These are phyloP conservation scores for Ceratorhiza oryzae-sativae DNA, from an alignment of 1,284 basidiomycete species.

Conservation along the genomic window DNA sequence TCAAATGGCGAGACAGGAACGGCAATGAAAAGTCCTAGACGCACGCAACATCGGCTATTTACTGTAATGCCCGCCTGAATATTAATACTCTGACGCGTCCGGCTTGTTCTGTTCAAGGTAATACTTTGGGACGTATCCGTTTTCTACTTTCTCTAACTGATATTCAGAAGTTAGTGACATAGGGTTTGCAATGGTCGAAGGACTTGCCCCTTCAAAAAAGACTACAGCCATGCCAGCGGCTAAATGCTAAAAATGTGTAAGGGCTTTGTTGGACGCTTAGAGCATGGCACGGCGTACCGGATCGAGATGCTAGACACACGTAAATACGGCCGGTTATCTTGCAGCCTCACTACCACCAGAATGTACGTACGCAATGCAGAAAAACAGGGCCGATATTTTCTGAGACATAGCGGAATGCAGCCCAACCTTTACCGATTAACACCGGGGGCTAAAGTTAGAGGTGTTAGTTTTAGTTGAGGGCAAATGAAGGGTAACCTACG, in stretches of 20 bases:
- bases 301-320: conserved; percentile 17
- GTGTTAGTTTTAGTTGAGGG: background rate
- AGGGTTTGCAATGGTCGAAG: background rate
- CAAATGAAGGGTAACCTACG: background rate
- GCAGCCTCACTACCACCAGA: background rate
- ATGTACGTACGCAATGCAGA: conserved; percentile 25
- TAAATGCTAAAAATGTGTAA: background rate
- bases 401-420: conserved; percentile 4
- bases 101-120: conserved; percentile 23
- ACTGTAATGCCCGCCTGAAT: no score
- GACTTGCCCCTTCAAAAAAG: conserved; percentile 19
- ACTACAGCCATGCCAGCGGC: conserved; percentile 29
- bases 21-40: no score
- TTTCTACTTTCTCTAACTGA: background rate
- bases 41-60: no score
- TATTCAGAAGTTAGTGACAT: background rate
- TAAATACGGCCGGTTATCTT: background rate
- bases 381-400: conserved; percentile 29
- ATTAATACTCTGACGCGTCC: background rate
- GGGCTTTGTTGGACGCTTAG: background rate
- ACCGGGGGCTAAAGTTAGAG: background rate
- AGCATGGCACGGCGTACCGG: background rate
- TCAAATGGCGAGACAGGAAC: no score
- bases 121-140: conserved; percentile 10
- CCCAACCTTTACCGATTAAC: conserved; percentile 17